A percentile compares a stretch with the other conserved stretches of the same genome.
Evolutionary conservation across 805 yeast species (phyloP).

Genomic region (Kluyveromyces nonfermentans): DNA sequence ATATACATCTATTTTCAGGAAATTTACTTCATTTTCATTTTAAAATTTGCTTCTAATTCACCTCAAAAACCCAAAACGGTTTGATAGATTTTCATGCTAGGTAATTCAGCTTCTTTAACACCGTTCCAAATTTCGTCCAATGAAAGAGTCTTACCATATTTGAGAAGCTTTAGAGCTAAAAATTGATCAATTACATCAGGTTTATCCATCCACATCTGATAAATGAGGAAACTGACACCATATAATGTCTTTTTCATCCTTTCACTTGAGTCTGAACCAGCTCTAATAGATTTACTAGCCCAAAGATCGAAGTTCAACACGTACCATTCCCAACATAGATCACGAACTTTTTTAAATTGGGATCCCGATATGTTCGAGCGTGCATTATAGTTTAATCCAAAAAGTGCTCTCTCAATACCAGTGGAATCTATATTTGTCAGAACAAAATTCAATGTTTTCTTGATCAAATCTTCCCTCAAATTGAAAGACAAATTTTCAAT

Average conservation of each 20-base stretch:
- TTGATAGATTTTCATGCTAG: conserved; percentile 10
- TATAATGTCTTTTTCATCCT: conserved; percentile 38
- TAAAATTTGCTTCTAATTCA: not conserved
- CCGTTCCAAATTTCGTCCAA: conserved; percentile 16
- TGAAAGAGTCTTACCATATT: conserved; percentile 25
- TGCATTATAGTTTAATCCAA: conserved; percentile 40
- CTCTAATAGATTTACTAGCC: conserved; percentile 38
- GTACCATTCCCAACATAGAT: conserved; percentile 50
- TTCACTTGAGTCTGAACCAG: conserved; percentile 37
- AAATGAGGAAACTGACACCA: conserved; percentile 29
- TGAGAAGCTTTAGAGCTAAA: conserved; percentile 24
- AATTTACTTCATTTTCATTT: not conserved
- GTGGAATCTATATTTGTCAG: conserved; percentile 45
- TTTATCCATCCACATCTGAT: conserved; percentile 27
- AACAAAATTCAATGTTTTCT: conserved; percentile 49
- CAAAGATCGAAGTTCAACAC: conserved; percentile 42
- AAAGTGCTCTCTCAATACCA: conserved; percentile 46
- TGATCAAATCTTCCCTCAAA: conserved; percentile 35
- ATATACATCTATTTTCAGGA: not conserved
- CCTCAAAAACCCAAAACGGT: conserved; percentile 8
- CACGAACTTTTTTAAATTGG: conserved; percentile 13
- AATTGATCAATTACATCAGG: conserved; percentile 26
- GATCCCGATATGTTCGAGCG: conserved; percentile 16
- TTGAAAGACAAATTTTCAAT: conserved; percentile 46
- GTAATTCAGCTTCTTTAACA: conserved; percentile 8